Base-by-base conservation (phyloP, 2,329 filamentous ascomycete species). In the Monascus ruber region DNA sequence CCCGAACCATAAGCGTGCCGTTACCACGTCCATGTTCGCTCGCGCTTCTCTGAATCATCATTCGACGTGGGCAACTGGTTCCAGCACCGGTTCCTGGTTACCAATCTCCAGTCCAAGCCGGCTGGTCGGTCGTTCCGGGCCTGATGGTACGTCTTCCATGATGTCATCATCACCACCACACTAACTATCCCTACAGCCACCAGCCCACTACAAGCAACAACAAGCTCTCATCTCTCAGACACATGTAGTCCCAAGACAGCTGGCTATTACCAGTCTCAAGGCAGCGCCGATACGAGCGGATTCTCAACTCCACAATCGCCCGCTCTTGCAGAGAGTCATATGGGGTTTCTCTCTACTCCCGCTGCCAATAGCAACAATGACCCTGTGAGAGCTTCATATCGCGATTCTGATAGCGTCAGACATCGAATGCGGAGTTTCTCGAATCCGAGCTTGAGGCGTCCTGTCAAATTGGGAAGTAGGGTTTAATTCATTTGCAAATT, bases 391-490 rank as follows among this genome's bases (percentile, higher is more conserved):
- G 38, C 47, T n/a, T 50, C 55, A 42, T 46, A 47, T 11, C 52
- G 55, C 43, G 52, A 56, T 44, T 43, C 48, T 28, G 45, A 45
- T 5, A 47, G 53, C 5, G 42, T 49, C 29, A 46, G 51, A 8
- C 45, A 51, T 42, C 50, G 52, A 24, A 48, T 51, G 35, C 43
- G 48, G 27, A 55, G 50, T 42, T 40, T 50, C 26, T 47, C 52
- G 17, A 49, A 51, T n/a, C 43, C 43, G 10, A 33, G n/a, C 5
- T 4, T 33, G 31, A 33, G 7, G 4, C 6, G 7, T 6, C 6
- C 6, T 3, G 31, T 33, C 17, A 17, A 17, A 17, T 17, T 17
- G 17, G 17, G 29, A 31, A 11, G n/a, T 8, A 8, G 3, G n/a
- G 29, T 11, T 31, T 31, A 31, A 31, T 11, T 31, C 17, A 17